phyloP scores from a whole-genome alignment of 768 basidiomycete genomes.

The Mycena epipterygia region DNA sequence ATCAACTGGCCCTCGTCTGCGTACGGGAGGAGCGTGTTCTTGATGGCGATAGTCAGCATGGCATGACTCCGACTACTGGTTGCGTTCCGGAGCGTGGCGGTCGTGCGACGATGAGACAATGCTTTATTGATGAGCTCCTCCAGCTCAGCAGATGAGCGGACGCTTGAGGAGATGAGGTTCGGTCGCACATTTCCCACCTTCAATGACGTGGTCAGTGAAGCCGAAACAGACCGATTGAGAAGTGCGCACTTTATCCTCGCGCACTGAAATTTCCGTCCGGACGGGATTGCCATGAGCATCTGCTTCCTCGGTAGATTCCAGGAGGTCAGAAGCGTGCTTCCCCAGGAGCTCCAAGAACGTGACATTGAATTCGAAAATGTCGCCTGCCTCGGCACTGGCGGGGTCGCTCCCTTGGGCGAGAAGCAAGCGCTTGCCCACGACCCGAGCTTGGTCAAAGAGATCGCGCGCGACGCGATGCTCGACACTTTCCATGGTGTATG shows the following conservation, averaged over 20 bases:
- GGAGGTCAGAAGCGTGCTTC: slow-evolving; percentile 47
- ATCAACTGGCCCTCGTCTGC: slow-evolving; percentile 51
- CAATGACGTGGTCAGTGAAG: not conserved
- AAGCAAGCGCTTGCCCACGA: slow-evolving; percentile 38
- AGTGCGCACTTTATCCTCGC: slow-evolving; percentile 47
- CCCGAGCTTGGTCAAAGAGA: slow-evolving; percentile 43
- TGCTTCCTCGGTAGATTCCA: slow-evolving; percentile 38
- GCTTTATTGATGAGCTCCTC: slow-evolving; percentile 47
- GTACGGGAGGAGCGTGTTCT: slow-evolving; percentile 49
- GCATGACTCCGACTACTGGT: slow-evolving; percentile 51
- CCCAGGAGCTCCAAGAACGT: slow-evolving; percentile 52
- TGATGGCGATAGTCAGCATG: slow-evolving; percentile 47
- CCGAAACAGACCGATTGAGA: not conserved
- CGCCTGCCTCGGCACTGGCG: slow-evolving; percentile 18
- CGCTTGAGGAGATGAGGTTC: slow-evolving; percentile 41
- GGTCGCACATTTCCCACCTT: slow-evolving; percentile 47
- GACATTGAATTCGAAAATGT: slow-evolving; percentile 48
- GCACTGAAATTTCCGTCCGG: slow-evolving; percentile 44
- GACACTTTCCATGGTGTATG: slow-evolving; percentile 51
- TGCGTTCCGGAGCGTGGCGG: slow-evolving; percentile 48
- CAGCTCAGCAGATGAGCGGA: slow-evolving; percentile 47
- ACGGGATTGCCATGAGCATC: slow-evolving; percentile 43
- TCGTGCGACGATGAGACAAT: slow-evolving; percentile 44
- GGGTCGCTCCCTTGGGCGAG: slow-evolving; percentile 30
- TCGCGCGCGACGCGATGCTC: slow-evolving; percentile 51